Percentiles rank a stretch among this genome's conserved stretches.
Evolutionary conservation across 768 basidiomycete species (phyloP).

Genomic region (Tremella mesenterica): DNA sequence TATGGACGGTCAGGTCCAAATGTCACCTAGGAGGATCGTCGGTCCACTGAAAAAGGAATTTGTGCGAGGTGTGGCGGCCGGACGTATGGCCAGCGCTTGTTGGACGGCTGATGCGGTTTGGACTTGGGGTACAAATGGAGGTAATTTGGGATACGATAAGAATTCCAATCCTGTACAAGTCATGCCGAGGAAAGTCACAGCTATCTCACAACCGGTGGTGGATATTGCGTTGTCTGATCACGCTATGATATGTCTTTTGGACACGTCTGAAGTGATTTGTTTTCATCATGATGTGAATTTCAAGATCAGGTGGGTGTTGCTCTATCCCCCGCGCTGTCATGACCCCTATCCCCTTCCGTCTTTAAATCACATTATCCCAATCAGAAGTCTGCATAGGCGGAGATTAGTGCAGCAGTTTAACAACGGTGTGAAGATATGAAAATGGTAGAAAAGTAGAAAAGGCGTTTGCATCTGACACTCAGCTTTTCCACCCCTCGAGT

Average conservation of each 20-base stretch:
- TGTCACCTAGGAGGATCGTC: conserved; percentile 62
- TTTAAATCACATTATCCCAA: too few species aligned
- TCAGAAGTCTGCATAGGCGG: too few species aligned
- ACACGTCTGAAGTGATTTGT: conserved; percentile 71
- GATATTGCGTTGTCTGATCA: conserved; percentile 70
- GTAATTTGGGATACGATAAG: conserved; percentile 82
- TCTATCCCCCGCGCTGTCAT: neutral
- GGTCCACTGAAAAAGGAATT: conserved; percentile 68
- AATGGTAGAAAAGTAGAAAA: too few species aligned
- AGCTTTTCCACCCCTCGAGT: conserved; percentile 73
- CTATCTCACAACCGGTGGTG: conserved; percentile 60
- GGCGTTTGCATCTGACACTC: neutral
- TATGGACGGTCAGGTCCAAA: conserved; percentile 54
- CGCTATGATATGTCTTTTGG: conserved; percentile 70
- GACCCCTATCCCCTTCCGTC: too few species aligned
- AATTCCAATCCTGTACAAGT: conserved; percentile 64
- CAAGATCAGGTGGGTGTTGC: conserved; percentile 57
- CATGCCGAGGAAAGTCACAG: conserved; percentile 69
- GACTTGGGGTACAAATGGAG: conserved; percentile 82
- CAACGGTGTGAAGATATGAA: too few species aligned
- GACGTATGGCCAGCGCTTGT: conserved; percentile 75
- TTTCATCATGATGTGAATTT: conserved; percentile 67
- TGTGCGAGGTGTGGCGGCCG: conserved; percentile 75
- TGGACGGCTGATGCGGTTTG: conserved; percentile 57
- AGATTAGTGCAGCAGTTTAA: too few species aligned